Conservation (phyloP, 2,329 filamentous ascomycete species). For the Emmonsiellopsis sp. region DNA sequence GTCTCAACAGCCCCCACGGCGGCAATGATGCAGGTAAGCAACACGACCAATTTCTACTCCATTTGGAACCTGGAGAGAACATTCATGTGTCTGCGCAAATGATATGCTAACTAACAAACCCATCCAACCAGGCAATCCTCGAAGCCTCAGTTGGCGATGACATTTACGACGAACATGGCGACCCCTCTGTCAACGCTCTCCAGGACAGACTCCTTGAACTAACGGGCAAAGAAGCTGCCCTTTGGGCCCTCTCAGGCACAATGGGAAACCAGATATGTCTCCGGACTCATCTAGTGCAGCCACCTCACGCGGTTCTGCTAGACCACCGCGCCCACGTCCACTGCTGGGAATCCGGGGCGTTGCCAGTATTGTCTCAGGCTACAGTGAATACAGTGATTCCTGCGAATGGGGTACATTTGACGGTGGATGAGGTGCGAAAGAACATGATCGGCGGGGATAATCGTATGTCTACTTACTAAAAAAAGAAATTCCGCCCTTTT, state of each 20-base stretch:
- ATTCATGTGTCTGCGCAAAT: background rate
- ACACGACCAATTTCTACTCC: background rate
- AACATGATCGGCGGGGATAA: constrained; percentile 20
- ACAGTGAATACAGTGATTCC: constrained; percentile 21
- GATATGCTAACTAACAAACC: background rate
- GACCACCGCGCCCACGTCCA: constrained; percentile 28
- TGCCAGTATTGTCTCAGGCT: constrained; percentile 25
- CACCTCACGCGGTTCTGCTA: constrained; percentile 25
- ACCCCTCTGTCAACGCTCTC: constrained; percentile 19
- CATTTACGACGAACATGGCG: constrained; percentile 24
- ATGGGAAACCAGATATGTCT: constrained; percentile 33
- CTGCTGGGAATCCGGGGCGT: constrained; percentile 21
- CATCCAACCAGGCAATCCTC: constrained; percentile 16
- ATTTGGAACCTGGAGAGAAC: background rate
- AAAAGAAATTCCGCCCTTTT: background rate
- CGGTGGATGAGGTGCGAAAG: constrained; percentile 25
- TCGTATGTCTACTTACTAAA: constrained; percentile 10
- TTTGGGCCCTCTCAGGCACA: constrained; percentile 29
- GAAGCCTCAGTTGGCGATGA: constrained; percentile 27
- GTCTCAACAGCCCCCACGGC: constrained; percentile 21
- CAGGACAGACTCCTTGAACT: constrained; percentile 22
- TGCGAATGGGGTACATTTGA: constrained; percentile 25
- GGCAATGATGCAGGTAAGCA: constrained; percentile 19
- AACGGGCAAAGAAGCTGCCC: constrained; percentile 25
- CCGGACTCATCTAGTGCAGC: constrained; percentile 23